Conservation (phyloP, 1,284 basidiomycete genomes). For the Cryptococcus depauperatus region DNA sequence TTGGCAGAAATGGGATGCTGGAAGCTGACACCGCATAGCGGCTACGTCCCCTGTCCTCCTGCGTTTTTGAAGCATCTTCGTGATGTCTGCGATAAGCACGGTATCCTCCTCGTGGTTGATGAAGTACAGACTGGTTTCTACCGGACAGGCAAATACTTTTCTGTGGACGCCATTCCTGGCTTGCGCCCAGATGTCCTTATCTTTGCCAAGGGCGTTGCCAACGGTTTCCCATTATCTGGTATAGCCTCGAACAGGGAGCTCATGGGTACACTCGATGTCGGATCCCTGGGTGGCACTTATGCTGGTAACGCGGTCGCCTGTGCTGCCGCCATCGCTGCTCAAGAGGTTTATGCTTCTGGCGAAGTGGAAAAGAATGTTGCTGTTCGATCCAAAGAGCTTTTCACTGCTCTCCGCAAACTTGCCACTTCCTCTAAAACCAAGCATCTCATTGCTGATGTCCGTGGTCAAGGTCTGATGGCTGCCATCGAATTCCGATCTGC, state of each 20-base stretch:
- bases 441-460: slow-evolving; percentile 46
- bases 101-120: slow-evolving; percentile 68
- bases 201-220: slow-evolving; percentile 67
- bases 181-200: slow-evolving; percentile 80
- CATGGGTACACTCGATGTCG: slow-evolving; percentile 69
- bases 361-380: slow-evolving; percentile 70
- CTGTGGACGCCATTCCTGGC: slow-evolving; percentile 58
- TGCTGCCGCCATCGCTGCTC: slow-evolving; percentile 74
- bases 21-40: slow-evolving; percentile 45
- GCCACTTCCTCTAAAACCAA: slow-evolving; percentile 46
- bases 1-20: too few species aligned
- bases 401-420: slow-evolving; percentile 52
- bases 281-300: slow-evolving; percentile 82
- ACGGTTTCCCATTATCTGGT: slow-evolving; percentile 74
- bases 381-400: slow-evolving; percentile 64
- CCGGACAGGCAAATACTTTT: slow-evolving; percentile 79
- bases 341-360: slow-evolving; percentile 67
- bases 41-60: slow-evolving; percentile 81
- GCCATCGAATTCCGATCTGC: slow-evolving; percentile 35
- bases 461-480: slow-evolving; percentile 46
- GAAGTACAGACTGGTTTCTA: slow-evolving; percentile 89
- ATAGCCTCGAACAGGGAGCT: slow-evolving; percentile 73
- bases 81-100: slow-evolving; percentile 75
- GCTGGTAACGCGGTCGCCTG: slow-evolving; percentile 83
- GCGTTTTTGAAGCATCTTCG: slow-evolving; percentile 73